Base-by-base conservation (phyloP, 2,329 filamentous ascomycete species). In the Ascochyta rabiei region DNA sequence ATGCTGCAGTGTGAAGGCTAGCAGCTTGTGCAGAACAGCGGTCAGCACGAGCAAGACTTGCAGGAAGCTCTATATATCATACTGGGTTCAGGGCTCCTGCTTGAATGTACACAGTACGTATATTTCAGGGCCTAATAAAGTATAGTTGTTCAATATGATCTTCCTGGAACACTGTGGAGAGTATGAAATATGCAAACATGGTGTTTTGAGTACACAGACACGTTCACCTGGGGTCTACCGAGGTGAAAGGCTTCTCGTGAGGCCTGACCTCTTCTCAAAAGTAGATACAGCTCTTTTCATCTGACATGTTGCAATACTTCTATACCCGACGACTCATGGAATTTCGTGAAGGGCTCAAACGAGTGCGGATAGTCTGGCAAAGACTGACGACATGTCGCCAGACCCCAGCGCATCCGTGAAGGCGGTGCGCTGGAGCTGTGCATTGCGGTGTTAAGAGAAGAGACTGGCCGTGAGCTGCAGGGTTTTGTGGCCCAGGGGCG, bases 321-420 rank as follows among this genome's bases (percentile, higher is more conserved):
- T 71, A 71, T 71, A 71, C 69, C 68, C 62, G 48, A 51, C 61
- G 62, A 63, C 64, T 67, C 66, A 68, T 67, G 64, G 43, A 65
- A 65, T 57, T 66, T 66, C 57, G 67, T 63, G 62, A 66, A 59
- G 61, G 70, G 66, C 70, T 74, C 71, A 74, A 74, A 74, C 71
- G 70, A 68, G 66, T 69, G 71, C 69, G 62, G 10, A 43, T 59
- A 51, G 58, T 75, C 71, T 75, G 56, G 69, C 72, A 75, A 73
- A 65, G 59, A 51, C 69, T 62, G 64, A 53, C 69, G 61, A 62
- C 38, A 39, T 43, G 52, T 61, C 59, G 63, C 59, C 68, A 71
- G 71, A 71, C 70, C 62, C 67, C 70, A 72, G 64, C 66, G 59
- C 51, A 61, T 66, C 67, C 60, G 62, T 64, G 52, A 51, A 31